Evolutionary conservation across 257 asterid species (phyloP), one percentile per base, ranked within the genome.

Genomic region (Solanum raphanifolium): DNA sequence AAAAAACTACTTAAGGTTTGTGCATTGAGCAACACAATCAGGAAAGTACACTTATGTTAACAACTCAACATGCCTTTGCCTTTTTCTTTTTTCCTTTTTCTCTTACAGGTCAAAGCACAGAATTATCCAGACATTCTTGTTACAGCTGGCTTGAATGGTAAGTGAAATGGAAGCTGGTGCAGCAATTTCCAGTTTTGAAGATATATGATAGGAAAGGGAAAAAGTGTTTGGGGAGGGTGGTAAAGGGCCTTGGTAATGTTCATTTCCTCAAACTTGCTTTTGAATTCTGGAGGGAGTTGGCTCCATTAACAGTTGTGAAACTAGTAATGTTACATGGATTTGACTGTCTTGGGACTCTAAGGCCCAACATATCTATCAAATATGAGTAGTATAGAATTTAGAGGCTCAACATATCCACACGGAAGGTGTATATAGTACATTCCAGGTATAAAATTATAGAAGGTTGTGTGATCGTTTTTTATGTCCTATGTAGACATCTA

Each of bases 71-170:
- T 86, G n/a, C 25, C 85, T 43, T 91, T 58, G 82, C 65, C 62
- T 66, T 87, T 90, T 81, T 86, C 58, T 31, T 60, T 55, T 83
- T 87, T 39, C 87, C 83, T 86, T 34, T 68, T 87, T 86, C 76
- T 87, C 88, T 74, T 82, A 60, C 96, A 97, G 98, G 88, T 97
- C 85, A 89, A 86, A 88, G 93, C 95, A 23, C 98, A 95, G 91
- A 89, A 91, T 60, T 97, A 95, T 92, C 99, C 99, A 18, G 93
- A 96, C 60, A 88, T 94, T 92, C 98, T 97, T 86, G 92, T 97
- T 71, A 95, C 98, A 9, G 97, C 98, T 76, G 99, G 98, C 86
- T 91, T 95, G 87, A 93, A 97, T 86, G 99, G 99, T 97, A 92
- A 90, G 96, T 91, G 27, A 39, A 88, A 48, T 83, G 84, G 74